phyloP scores from a whole-genome alignment of 2,329 filamentous ascomycete species.

The Exophiala viscosa region DNA sequence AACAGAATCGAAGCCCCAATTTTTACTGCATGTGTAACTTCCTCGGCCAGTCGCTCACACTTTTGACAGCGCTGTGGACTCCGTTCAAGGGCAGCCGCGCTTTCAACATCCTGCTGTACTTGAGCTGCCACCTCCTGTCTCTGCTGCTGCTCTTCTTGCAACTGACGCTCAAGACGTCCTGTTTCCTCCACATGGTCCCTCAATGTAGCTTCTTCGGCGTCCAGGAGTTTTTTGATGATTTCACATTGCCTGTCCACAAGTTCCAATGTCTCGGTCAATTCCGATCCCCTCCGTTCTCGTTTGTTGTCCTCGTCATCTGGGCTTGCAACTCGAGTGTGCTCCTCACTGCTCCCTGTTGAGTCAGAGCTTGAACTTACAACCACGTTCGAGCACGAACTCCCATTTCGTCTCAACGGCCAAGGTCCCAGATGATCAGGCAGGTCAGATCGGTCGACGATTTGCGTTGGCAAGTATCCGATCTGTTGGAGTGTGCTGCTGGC shows the following conservation, averaged over 20 bases:
- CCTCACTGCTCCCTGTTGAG: no score
- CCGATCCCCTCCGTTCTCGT: neutral
- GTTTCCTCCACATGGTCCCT: neutral
- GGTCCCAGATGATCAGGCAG: neutral
- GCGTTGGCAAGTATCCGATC: no score
- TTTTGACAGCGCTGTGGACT: neutral
- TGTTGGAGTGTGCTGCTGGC: neutral
- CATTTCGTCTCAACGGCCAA: neutral
- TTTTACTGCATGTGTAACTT: neutral
- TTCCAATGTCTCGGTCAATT: neutral
- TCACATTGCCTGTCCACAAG: neutral
- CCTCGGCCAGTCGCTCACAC: neutral
- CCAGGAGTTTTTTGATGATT: neutral
- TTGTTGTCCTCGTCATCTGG: neutral
- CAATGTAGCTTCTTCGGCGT: neutral
- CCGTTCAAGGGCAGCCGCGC: neutral
- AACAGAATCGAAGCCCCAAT: neutral
- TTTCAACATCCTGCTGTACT: neutral
- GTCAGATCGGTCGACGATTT: neutral
- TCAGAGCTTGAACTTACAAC: neutral
- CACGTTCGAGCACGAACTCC: neutral
- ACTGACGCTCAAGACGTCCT: neutral
- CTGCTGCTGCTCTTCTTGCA: neutral
- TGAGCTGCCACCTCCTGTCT: neutral
- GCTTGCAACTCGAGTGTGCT: neutral